Conservation (phyloP, 805 yeast genomes). For the Kluyveromyces siamensis region DNA sequence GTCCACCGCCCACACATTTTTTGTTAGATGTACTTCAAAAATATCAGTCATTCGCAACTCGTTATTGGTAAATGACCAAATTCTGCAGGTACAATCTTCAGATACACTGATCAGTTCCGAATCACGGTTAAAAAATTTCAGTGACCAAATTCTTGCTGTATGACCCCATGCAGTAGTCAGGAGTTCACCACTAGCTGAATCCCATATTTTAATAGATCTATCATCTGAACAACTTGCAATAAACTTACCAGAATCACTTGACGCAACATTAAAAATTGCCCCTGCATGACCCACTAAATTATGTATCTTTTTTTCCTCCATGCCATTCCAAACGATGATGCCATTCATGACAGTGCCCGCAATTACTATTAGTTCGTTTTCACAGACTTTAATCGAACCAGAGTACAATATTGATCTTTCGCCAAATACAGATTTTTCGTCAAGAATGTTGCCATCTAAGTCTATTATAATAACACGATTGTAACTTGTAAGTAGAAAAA, state of each 20-base stretch:
- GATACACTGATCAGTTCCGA: conserved; percentile 52
- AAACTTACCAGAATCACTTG: conserved; percentile 45
- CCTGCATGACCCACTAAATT: conserved; percentile 77
- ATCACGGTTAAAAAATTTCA: conserved; percentile 43
- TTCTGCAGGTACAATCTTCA: conserved; percentile 79
- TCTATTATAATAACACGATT: conserved; percentile 39
- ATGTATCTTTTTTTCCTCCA: conserved; percentile 36
- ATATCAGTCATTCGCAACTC: conserved; percentile 27
- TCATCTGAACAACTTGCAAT: conserved; percentile 89
- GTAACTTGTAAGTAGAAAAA: conserved; percentile 69
- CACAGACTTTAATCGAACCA: conserved; percentile 55
- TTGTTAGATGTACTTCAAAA: conserved; percentile 69
- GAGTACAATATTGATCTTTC: conserved; percentile 84
- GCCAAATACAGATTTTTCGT: conserved; percentile 35
- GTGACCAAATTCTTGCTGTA: conserved; percentile 85
- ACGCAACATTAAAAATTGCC: conserved; percentile 72
- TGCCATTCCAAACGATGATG: conserved; percentile 65
- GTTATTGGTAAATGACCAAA: conserved; percentile 48
- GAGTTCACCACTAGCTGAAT: conserved; percentile 44
- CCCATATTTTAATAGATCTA: conserved; percentile 75
- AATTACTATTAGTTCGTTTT: conserved; percentile 45
- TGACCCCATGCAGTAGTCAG: conserved; percentile 94
- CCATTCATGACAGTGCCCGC: conserved; percentile 96
- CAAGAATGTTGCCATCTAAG: conserved; percentile 16
- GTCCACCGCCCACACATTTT: conserved; percentile 81